Evolutionary conservation across 352 stramenopile species (phyloP).

Genomic region (Phytophthora sansomeana): DNA sequence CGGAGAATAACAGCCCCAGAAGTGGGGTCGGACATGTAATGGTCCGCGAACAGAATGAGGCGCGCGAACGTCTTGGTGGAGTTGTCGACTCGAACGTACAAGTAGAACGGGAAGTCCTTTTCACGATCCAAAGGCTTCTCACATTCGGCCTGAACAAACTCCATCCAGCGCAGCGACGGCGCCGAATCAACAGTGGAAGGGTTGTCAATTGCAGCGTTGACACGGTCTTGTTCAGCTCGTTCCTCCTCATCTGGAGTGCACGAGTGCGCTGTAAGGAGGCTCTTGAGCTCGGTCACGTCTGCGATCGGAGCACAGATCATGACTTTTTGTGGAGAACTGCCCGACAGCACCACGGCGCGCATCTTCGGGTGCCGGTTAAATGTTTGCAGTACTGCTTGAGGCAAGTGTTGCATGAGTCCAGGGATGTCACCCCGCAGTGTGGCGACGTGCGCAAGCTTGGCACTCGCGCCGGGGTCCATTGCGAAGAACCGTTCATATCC

Average conservation of each 20-base stretch:
- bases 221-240: slow-evolving; percentile 35
- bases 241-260: slow-evolving; percentile 37
- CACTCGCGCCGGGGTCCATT: slow-evolving; percentile 54
- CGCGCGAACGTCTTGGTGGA: slow-evolving; percentile 49
- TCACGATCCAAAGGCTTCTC: slow-evolving; percentile 53
- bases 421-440: slow-evolving; percentile 55
- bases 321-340: slow-evolving; percentile 50
- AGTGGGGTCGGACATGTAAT: slow-evolving; percentile 68
- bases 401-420: slow-evolving; percentile 45
- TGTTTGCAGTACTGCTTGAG: slow-evolving; percentile 50
- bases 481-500: slow-evolving; percentile 78
- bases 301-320: slow-evolving; percentile 61
- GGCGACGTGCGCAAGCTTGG: slow-evolving; percentile 60
- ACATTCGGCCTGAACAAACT: slow-evolving; percentile 55
- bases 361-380: slow-evolving; percentile 74
- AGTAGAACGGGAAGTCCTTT: slow-evolving; percentile 55
- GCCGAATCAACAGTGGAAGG: background rate
- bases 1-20: slow-evolving; percentile 57
- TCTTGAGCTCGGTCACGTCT: slow-evolving; percentile 52
- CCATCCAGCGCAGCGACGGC: slow-evolving; percentile 43
- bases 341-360: slow-evolving; percentile 50
- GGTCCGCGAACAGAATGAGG: slow-evolving; percentile 59
- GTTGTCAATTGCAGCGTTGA: slow-evolving; percentile 23
- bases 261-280: slow-evolving; percentile 39
- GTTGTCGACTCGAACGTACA: slow-evolving; percentile 51